Base-by-base conservation (phyloP, 192 early-diverging fungal species). In the Glomus cerebriforme region DNA sequence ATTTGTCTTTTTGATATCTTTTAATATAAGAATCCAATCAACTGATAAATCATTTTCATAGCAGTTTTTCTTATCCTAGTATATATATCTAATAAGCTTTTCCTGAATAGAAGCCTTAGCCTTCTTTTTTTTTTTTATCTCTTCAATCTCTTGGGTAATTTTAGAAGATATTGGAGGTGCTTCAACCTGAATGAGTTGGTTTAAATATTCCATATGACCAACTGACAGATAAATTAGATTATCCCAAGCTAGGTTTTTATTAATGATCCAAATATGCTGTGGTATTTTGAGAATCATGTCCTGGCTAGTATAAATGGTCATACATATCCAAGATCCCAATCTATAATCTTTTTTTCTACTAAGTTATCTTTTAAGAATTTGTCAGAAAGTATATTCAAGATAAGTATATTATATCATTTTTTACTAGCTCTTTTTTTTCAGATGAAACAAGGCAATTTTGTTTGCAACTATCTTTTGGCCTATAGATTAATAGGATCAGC, bases 1-100 rank as follows among this genome's bases (percentile, higher is more conserved):
- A 71, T 71, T 71, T 71, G n/a, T 71, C n/a, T 74, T 74, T 31
- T 54, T 74, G 72, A 17, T 58, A 59, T 73, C 31, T 73, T 59
- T 73, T 73, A 73, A 59, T 0, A 5, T 59, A 7, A 59, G 17
- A 58, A 59, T 73, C 1, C 31, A 74, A 13, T 74, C 29, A 74
- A 59, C 45, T 19, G 29, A 59, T 74, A 74, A 19, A 37, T 59
- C 19, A 35, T 32, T 32, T 74, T 60, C 26, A 58, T 27, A 49
- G 7, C 10, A 49, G 0, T 60, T 74, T 31, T 60, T 59, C 31
- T 54, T 59, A 58, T 74, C 69, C 35, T 70, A 17, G 35, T 70
- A 9, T 19, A 70, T 34, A 74, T 74, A 74, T 74, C 9, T 27
- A 31, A 74, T 34, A 34, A 74, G 72, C 58, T 74, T 74, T 60